A percentile compares a stretch with the other conserved stretches of the same genome.
Conservation (phyloP, 306 rosid genomes). For the Medicago arabica region DNA sequence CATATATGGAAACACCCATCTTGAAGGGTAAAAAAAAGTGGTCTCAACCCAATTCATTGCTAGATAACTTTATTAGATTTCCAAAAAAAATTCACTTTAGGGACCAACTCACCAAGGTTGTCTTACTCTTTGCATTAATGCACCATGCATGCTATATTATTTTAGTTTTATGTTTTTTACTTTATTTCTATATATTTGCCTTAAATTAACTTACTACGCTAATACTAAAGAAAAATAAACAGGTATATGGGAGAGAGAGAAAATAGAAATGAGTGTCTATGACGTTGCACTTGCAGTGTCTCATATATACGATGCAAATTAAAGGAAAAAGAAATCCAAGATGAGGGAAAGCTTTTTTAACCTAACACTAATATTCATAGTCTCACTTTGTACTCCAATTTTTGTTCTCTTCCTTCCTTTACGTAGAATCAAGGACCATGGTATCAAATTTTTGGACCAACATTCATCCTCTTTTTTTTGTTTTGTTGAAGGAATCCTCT, state of each 20-base stretch:
- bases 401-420: constrained; percentile 43
- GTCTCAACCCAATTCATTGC: not conserved
- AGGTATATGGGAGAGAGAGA: not conserved
- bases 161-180: not conserved
- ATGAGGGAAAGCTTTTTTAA: constrained; percentile 33
- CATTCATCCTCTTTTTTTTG: constrained; percentile 29
- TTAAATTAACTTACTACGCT: constrained; percentile 12
- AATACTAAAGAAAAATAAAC: constrained; percentile 13
- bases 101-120: not conserved
- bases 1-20: constrained; percentile 50
- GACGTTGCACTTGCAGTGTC: constrained; percentile 50
- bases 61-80: constrained; percentile 30
- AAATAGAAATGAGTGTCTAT: constrained; percentile 31
- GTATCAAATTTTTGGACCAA: constrained; percentile 52
- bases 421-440: constrained; percentile 46
- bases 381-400: constrained; percentile 50
- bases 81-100: constrained; percentile 29
- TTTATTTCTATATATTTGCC: not conserved
- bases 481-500: too few relatives aligned
- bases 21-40: constrained; percentile 32
- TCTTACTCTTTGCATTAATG: constrained; percentile 36
- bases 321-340: constrained; percentile 45
- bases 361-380: constrained; percentile 41
- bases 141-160: not conserved
- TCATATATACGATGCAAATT: constrained; percentile 47